Base-by-base conservation (phyloP, 257 asterid species). In the Asclepias syriaca region DNA sequence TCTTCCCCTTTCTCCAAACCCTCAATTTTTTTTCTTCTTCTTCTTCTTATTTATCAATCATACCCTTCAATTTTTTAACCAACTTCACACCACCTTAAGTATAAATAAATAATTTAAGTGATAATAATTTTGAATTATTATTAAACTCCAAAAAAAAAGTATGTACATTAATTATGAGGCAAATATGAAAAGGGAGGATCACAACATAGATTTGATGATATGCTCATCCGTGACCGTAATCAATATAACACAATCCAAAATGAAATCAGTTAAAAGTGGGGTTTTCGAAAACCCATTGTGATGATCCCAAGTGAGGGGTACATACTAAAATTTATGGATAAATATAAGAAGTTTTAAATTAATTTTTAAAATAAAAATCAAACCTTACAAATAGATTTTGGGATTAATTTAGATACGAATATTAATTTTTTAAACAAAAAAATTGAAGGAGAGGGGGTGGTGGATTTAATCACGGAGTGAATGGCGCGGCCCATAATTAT, bases 401-500 rank as follows among this genome's bases (percentile, higher is more conserved):
- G 34, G 3, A 29, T 29, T 29, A 29, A 29, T 29, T 29, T 2
- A 2, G 3, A 2, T 29, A 29, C 2, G 3, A 29, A 29, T 29
- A 2, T 29, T 29, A 29, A 29, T n/a, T 24, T 24, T 24, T 24
- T 24, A 29, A 29, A 29, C 0, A 29, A 29, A 29, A 29, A 29
- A 29, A 24, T 0, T 24, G 27, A 24, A 24, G 27, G 27, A 24
- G 27, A 24, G 27, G 27, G 27, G 27, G 27, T 16, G 37, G 66
- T 65, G 45, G 57, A 43, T 51, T 69, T 60, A 83, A 85, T 87
- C 81, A 71, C 83, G 89, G 87, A 80, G 88, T 71, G 90, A 85
- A 75, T 78, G 87, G 82, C 85, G 89, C 84, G 75, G 74, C 77
- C 43, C 74, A 43, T 69, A 15, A 16, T 56, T 60, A 55, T 48